Evolutionary conservation across 805 yeast species (phyloP), one percentile per base, ranked within the genome.

Genomic region (Candida pseudoglaebosa): DNA sequence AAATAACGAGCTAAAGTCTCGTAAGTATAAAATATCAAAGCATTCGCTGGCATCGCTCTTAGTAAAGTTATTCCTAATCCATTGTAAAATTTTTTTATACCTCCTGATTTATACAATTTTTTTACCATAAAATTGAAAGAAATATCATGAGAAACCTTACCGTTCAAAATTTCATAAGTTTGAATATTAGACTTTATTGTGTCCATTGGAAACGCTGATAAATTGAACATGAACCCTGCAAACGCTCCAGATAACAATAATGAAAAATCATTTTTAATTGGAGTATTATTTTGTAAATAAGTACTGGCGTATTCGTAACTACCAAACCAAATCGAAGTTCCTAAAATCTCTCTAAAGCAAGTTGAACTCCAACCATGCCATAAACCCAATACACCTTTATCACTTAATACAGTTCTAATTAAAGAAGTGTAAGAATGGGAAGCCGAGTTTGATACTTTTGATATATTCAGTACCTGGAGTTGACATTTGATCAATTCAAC

Each of bases 261-360:
- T 49, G 84, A 86, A 46, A 73, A 53, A 3, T 77, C 70, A 6
- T 70, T 59, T 30, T 61, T 64, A 13, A 42, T 45, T 44, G 56
- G 37, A 38, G 43, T 39, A 16, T 41, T 15, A 24, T 44, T 42
- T 7, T 26, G 36, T 19, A 41, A 28, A n/a, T 52, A 46, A 1
- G 50, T 50, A 15, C 65, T 57, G 5, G 74, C 62, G 32, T 71
- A 62, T 55, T 89, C 96, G 57, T 89, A 89, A 13, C 93, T 77
- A 0, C 95, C 91, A 64, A 90, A 90, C 97, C 97, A 90, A 2
- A 91, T 81, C 3, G 95, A 86, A 2, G 96, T 85, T 5, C 97
- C 97, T 20, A 89, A 82, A 28, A 86, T 73, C 56, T 90, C 98
- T 50, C 97, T 73, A 2, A 85, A 46, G 34, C 87, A 62, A 0